Evolutionary conservation across 2,329 filamentous ascomycete genomes (phyloP), one percentile per base, ranked within the genome.

Genomic region (Byssothecium circinans): DNA sequence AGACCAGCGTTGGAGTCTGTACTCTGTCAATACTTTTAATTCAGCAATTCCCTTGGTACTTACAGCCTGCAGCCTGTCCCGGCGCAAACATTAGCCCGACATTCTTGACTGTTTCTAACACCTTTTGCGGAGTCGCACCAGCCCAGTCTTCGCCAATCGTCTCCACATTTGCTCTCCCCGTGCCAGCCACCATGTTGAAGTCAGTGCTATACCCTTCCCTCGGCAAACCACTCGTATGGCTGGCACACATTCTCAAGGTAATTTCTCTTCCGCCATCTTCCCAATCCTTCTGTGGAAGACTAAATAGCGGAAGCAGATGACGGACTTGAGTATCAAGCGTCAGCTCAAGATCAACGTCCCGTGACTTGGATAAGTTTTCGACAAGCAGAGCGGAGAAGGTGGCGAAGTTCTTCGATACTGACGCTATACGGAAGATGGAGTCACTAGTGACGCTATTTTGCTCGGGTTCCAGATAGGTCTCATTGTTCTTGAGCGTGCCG

Each of bases 261-360:
- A 68, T 67, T 8, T 66, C 63, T 20, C 58, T 63, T 7, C 65
- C 65, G 2, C 65, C 65, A 45, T 63, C 54, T 15, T 54, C 36
- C 65, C 65, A 68, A 45, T 68, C 65, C 19, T 34, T 41, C 11
- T 57, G 30, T 2, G 52, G 56, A 0, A 68, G 49, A 3, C 49
- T 39, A 15, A 68, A 67, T 2, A 53, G 40, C 0, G 65, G 62
- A 8, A 68, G 54, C 0, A 62, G 37, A 4, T 39, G 25, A 2
- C 60, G 56, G 2, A 66, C 52, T 8, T 53, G 64, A 1, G 62
- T 59, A n/a, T 64, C 56, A 8, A 66, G 43, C 1, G 47, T 57
- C 2, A 67, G 20, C 3, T 30, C 45, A 2, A 54, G 8, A 25
- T 46, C 10, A 37, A 35, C 7, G 19, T 23, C 12, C 22, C 43